Base-by-base conservation (phyloP, 495 filamentous ascomycete species). In the Rhypophila decipiens region DNA sequence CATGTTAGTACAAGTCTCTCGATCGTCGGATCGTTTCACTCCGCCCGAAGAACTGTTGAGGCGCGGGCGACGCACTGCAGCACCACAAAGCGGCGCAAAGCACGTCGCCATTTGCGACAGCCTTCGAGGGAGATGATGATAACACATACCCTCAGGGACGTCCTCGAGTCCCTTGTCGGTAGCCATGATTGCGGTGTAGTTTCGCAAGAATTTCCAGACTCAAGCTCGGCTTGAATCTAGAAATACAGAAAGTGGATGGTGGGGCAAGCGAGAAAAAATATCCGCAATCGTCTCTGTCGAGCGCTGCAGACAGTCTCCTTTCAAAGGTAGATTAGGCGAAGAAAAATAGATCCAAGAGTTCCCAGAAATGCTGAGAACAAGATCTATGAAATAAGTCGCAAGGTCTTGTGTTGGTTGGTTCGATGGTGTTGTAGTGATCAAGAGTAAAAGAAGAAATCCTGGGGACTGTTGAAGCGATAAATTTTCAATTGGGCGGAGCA, bases 131-230 rank as follows among this genome's bases (percentile, higher is more conserved):
- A n/a, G n/a, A n/a, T n/a, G n/a, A 35, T 19, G 34, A 7, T 35
- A 53, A 72, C 83, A 63, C 84, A 62, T 79, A 93, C 88, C 78
- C 76, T 91, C 88, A 60, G 84, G 82, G 71, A 96, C 80, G 64
- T 96, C 90, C 80, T 96, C 90, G 73, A 96, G 87, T 70, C 90
- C 90, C 77, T 96, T 95, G 57, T 89, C 86, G 61, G 76, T 77
- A 85, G 88, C 89, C 90, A 96, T 96, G 79, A 85, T 96, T 90
- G 87, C 81, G 80, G 70, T 72, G 74, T 61, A 46, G 44, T 22
- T 57, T 65, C 52, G 55, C 59, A 61, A 65, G 61, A 59, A 62
- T 61, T 66, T 71, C 72, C 67, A 76, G 85, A 90, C 83, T 84
- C 84, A 86, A 83, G 77, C 82, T 58, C 73, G 66, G 79, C 74